phyloP scores from a whole-genome alignment of 495 filamentous ascomycete genomes.

The Penicillium goetzii region DNA sequence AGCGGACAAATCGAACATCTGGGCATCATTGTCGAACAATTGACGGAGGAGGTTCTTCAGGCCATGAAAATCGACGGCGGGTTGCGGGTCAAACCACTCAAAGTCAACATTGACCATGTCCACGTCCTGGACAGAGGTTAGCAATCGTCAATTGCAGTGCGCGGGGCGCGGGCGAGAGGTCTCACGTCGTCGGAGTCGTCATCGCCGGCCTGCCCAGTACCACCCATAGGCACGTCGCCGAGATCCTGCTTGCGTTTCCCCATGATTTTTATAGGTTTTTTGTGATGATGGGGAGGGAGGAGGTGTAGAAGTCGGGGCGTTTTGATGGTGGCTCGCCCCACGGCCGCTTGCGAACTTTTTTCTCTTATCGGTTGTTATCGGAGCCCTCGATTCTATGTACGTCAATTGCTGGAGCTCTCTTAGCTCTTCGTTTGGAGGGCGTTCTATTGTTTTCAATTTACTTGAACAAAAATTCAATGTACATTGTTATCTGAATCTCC shows the following conservation, averaged over 20 bases:
- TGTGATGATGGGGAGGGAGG: constrained; percentile 7
- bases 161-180: not conserved
- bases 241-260: constrained; percentile 56
- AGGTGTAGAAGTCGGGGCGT: constrained; percentile 14
- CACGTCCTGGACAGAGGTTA: constrained; percentile 61
- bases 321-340: constrained; percentile 30
- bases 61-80: constrained; percentile 91
- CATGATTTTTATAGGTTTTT: constrained; percentile 41
- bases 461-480: not conserved
- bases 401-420: not conserved
- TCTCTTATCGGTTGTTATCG: constrained; percentile 33
- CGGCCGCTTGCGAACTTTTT: constrained; percentile 37
- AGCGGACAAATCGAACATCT: constrained; percentile 82
- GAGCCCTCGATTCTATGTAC: constrained; percentile 12
- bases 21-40: constrained; percentile 86
- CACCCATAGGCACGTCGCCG: constrained; percentile 50
- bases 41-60: constrained; percentile 89
- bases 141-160: constrained; percentile 5
- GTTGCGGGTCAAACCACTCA: constrained; percentile 95
- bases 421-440: not conserved
- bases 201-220: constrained; percentile 31
- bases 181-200: constrained; percentile 52
- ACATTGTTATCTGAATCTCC: too few species aligned
- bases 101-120: constrained; percentile 96
- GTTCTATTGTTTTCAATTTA: not conserved